Percentiles rank a stretch among this genome's conserved stretches.
Evolutionary conservation across 2,329 filamentous ascomycete species (phyloP).

Genomic region (Fusarium chuoi): DNA sequence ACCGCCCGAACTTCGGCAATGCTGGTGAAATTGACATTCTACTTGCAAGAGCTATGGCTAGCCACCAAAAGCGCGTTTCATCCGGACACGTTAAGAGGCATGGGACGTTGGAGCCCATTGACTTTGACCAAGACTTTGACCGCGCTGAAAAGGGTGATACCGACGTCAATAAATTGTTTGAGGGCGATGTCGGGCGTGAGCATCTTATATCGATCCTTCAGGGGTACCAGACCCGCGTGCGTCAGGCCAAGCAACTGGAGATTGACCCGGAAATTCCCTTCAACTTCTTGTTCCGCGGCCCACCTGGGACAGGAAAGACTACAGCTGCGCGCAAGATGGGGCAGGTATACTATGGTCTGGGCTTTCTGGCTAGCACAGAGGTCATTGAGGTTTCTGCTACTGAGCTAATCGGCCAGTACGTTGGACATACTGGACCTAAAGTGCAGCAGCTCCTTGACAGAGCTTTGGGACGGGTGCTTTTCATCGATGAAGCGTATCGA

Average conservation of each 20-base stretch:
- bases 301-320: conserved; percentile 77
- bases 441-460: conserved; percentile 67
- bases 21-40: conserved; percentile 75
- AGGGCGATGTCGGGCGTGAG: conserved; percentile 68
- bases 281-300: conserved; percentile 75
- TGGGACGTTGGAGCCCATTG: conserved; percentile 78
- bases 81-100: conserved; percentile 46
- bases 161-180: conserved; percentile 65
- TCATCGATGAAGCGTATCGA: conserved; percentile 79
- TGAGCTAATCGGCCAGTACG: conserved; percentile 74
- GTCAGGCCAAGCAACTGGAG: conserved; percentile 36
- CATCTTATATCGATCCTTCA: conserved; percentile 63
- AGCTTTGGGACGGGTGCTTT: conserved; percentile 72
- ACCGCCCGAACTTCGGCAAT: conserved; percentile 78
- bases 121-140: conserved; percentile 74
- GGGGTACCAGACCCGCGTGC: conserved; percentile 61
- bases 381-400: conserved; percentile 75
- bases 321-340: conserved; percentile 79
- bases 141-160: conserved; percentile 54
- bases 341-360: conserved; percentile 79
- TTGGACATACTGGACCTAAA: conserved; percentile 77
- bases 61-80: conserved; percentile 36
- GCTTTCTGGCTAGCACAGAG: conserved; percentile 68
- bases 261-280: conserved; percentile 65
- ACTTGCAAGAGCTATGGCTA: conserved; percentile 32